A percentile compares a stretch with the other conserved stretches of the same genome.
phyloP scores from a whole-genome alignment of 73 alveolate genomes.

The Paraurostyla sp. region DNA sequence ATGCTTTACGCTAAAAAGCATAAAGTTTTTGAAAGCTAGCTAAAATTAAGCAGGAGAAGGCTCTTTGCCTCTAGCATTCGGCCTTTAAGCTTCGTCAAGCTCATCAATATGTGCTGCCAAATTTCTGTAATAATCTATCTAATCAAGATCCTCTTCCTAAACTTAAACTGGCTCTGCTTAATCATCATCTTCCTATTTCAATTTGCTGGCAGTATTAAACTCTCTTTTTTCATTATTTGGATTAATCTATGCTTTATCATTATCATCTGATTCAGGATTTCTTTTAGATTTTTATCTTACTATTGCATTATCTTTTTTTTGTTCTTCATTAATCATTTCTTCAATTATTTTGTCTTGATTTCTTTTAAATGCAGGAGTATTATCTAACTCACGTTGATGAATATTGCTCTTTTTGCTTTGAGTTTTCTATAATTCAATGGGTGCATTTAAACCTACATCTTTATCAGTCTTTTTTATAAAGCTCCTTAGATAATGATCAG shows the following conservation, averaged over 20 bases:
- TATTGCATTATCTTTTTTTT: not conserved
- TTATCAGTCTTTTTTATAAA: too few relatives aligned
- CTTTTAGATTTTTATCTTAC: not conserved
- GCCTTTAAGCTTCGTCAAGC: not conserved
- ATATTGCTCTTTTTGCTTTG: too few relatives aligned
- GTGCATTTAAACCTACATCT: too few relatives aligned
- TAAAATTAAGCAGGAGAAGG: slow-evolving; percentile 14
- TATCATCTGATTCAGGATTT: not conserved
- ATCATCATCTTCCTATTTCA: not conserved
- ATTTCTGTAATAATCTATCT: not conserved
- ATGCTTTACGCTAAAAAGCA: not conserved
- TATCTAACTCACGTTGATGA: too few relatives aligned
- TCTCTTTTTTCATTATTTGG: not conserved
- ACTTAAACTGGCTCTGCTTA: too few relatives aligned
- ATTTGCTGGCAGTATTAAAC: not conserved
- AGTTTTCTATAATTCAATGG: too few relatives aligned
- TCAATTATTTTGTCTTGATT: not conserved
- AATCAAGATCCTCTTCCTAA: not conserved
- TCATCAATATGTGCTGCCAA: slow-evolving; percentile 8
- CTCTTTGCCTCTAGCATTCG: too few relatives aligned
- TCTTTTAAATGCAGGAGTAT: not conserved
- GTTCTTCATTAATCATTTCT: not conserved
- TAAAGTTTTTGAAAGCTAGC: slow-evolving; percentile 21
- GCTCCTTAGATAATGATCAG: too few relatives aligned
- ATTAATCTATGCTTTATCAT: too few relatives aligned